Evolutionary conservation across 257 asterid genomes (phyloP).

Genomic region (Primulina eburnea): DNA sequence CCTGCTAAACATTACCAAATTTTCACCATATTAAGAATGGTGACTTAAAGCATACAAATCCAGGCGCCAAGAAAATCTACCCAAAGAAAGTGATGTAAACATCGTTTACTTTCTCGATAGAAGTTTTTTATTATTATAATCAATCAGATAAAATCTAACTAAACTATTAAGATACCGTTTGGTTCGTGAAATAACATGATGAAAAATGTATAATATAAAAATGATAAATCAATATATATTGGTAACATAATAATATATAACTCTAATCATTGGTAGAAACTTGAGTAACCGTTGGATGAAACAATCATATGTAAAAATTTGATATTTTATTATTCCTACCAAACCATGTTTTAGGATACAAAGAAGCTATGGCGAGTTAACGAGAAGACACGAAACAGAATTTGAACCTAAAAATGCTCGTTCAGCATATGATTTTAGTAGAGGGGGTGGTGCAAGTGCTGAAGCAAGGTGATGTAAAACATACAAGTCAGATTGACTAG

Average conservation of each 20-base stretch:
- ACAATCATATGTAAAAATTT: too few relatives aligned
- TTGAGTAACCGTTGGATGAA: too few relatives aligned
- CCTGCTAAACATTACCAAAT: slow-evolving; percentile 76
- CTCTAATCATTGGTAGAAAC: too few relatives aligned
- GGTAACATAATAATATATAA: too few relatives aligned
- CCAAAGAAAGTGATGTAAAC: slow-evolving; percentile 1
- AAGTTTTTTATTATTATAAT: neutral
- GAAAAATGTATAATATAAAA: too few relatives aligned
- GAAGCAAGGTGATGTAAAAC: too few relatives aligned
- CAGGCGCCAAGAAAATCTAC: slow-evolving; percentile 12
- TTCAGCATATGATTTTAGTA: neutral
- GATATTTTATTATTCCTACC: too few relatives aligned
- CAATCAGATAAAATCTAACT: neutral
- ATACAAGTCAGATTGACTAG: too few relatives aligned
- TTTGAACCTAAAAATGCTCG: neutral
- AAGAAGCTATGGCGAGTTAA: neutral
- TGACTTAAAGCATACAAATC: slow-evolving; percentile 24
- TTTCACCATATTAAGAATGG: slow-evolving; percentile 73
- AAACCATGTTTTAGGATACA: neutral
- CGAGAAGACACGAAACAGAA: neutral
- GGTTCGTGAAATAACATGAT: too few relatives aligned
- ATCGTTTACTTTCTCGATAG: neutral
- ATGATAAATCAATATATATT: too few relatives aligned
- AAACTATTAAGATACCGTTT: neutral
- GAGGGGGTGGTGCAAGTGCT: too few relatives aligned